Percentiles rank a stretch among this genome's conserved stretches.
These are phyloP conservation scores for Abrus pulchellus DNA, from an alignment of 306 rosid species.

Conservation along the genomic window DNA sequence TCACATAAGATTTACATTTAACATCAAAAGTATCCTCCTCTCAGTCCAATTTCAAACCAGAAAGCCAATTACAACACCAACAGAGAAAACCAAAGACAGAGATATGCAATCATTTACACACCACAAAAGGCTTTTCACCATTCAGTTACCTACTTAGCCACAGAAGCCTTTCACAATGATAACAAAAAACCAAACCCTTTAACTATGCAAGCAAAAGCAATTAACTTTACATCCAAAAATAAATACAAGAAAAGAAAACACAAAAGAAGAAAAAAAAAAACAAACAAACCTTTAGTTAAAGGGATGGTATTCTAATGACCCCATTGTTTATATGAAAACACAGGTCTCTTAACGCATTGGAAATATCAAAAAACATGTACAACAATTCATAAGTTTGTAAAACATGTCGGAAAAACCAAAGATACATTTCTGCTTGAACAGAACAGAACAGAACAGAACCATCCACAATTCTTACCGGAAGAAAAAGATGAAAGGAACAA, in stretches of 20 bases:
- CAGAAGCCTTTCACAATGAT: neutral
- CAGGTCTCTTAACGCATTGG: slow-evolving; percentile 3
- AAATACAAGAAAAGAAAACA: neutral
- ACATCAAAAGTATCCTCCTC: neutral
- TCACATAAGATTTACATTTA: neutral
- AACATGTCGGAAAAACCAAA: slow-evolving; percentile 29
- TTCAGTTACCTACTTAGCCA: neutral
- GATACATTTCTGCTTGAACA: neutral
- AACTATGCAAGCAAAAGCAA: slow-evolving; percentile 44
- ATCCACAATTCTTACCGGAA: slow-evolving; percentile 45
- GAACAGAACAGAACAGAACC: slow-evolving; percentile 3
- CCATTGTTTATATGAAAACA: slow-evolving; percentile 24
- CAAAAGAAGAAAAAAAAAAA: neutral
- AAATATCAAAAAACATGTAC: slow-evolving; percentile 1
- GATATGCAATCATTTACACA: neutral
- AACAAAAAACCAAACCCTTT: neutral
- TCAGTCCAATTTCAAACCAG: slow-evolving; percentile 25
- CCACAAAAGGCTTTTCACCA: neutral
- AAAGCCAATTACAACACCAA: slow-evolving; percentile 25
- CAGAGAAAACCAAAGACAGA: slow-evolving; percentile 29
- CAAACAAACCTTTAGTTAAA: neutral
- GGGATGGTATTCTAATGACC: neutral
- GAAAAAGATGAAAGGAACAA: slow-evolving; percentile 10
- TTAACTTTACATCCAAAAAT: slow-evolving; percentile 2
- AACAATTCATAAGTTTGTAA: slow-evolving; percentile 20